These are phyloP conservation scores for Venturia asperata DNA, from an alignment of 2,329 filamentous ascomycete species.

Conservation along the genomic window DNA sequence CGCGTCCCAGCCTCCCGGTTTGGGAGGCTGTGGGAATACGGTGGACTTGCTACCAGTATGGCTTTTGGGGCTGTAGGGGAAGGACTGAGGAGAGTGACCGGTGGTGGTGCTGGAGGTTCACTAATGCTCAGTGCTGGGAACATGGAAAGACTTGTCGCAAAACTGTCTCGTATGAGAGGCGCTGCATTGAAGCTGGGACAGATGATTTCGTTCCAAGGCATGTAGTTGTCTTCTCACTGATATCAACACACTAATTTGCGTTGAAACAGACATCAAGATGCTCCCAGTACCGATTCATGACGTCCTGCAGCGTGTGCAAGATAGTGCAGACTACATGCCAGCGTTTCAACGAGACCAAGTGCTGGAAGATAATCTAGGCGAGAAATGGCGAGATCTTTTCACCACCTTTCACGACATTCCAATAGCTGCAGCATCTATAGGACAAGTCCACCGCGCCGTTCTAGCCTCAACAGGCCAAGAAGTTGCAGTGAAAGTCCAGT, in stretches of 20 bases:
- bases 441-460: conserved; percentile 84
- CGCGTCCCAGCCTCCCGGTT: conserved; percentile 82
- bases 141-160: conserved; percentile 86
- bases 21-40: conserved; percentile 88
- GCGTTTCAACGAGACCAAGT: conserved; percentile 85
- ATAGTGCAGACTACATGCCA: conserved; percentile 97
- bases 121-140: conserved; percentile 82
- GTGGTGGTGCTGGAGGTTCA: conserved; percentile 56
- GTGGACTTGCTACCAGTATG: conserved; percentile 90
- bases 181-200: conserved; percentile 96
- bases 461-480: conserved; percentile 65
- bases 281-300: conserved; percentile 79
- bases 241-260: conserved; percentile 14
- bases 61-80: conserved; percentile 86
- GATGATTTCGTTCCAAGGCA: conserved; percentile 90
- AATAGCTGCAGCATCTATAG: conserved; percentile 92
- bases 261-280: conserved; percentile 74
- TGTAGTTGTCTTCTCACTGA: conserved; percentile 3
- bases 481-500: conserved; percentile 96
- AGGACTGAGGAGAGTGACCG: conserved; percentile 68
- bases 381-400: conserved; percentile 79
- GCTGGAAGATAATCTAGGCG: conserved; percentile 67
- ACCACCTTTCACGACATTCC: conserved; percentile 80
- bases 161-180: conserved; percentile 91
- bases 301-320: conserved; percentile 88